Percentiles rank a stretch among this genome's conserved stretches.
phyloP scores from a whole-genome alignment of 257 asterid genomes.

The Cynanchum wilfordii region DNA sequence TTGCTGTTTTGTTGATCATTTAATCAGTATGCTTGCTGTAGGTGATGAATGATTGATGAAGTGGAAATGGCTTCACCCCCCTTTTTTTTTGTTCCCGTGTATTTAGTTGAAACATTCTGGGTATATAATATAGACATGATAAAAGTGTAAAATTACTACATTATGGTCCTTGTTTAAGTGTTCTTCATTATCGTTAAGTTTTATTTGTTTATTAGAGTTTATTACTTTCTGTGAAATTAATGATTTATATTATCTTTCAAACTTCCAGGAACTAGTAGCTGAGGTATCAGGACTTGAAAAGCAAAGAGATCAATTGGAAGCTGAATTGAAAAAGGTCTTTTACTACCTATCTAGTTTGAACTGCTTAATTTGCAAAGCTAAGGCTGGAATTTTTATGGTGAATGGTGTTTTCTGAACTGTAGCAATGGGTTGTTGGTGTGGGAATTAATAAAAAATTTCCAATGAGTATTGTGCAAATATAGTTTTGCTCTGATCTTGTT shows the following conservation, averaged over 20 bases:
- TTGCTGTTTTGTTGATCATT: background rate
- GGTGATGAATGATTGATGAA: background rate
- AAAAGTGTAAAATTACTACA: background rate
- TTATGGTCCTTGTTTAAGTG: background rate
- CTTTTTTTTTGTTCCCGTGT: background rate
- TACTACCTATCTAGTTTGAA: constrained; percentile 16
- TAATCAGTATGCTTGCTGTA: background rate
- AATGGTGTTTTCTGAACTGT: background rate
- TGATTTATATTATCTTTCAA: background rate
- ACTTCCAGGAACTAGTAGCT: constrained; percentile 65
- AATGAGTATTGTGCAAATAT: background rate
- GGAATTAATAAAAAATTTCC: background rate
- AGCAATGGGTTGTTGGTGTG: background rate
- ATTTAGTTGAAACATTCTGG: background rate
- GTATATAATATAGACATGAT: background rate
- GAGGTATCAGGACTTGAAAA: constrained; percentile 82
- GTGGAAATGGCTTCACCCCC: background rate
- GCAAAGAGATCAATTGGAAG: constrained; percentile 85
- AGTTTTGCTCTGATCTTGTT: background rate
- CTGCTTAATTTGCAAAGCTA: background rate
- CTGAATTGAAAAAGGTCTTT: constrained; percentile 76
- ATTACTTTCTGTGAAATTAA: background rate
- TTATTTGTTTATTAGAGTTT: constrained; percentile 7
- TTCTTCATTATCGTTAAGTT: background rate
- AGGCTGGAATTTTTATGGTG: background rate